A percentile compares a stretch with the other conserved stretches of the same genome.
phyloP scores from a whole-genome alignment of 2,329 filamentous ascomycete genomes.

The Chrysoporthe puriensis region DNA sequence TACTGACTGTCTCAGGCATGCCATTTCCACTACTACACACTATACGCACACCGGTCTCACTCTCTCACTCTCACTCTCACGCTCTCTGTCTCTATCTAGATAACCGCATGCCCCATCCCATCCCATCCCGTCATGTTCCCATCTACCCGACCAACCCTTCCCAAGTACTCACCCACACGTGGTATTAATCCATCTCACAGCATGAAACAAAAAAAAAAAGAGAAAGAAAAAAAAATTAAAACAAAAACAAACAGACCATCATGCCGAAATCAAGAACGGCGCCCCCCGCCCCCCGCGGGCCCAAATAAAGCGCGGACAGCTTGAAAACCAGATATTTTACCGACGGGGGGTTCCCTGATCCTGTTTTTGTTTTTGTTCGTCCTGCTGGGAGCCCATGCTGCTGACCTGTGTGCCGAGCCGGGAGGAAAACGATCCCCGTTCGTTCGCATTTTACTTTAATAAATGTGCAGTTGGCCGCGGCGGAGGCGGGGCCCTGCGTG shows the following conservation, averaged over 20 bases:
- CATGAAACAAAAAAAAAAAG: background rate
- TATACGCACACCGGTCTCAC: no score
- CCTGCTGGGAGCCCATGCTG: background rate
- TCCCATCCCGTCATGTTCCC: background rate
- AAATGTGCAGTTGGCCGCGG: background rate
- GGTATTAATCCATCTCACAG: background rate
- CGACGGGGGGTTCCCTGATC: no score
- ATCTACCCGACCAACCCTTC: background rate
- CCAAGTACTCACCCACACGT: background rate
- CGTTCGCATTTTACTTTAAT: background rate
- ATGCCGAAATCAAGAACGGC: background rate
- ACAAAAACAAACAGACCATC: background rate
- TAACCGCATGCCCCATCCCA: no score
- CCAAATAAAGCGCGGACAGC: background rate
- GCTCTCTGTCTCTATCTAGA: background rate
- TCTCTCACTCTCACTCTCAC: no score
- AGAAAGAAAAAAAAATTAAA: background rate
- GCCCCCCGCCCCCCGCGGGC: background rate
- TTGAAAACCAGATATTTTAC: background rate
- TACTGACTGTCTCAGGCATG: no score
- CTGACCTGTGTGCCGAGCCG: background rate
- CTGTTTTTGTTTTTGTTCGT: background rate
- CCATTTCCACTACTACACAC: no score
- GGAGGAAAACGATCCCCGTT: no score
- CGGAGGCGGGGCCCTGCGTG: no score